Conservation (phyloP, 176 grass and related monocot species). For the Cocos nucifera region DNA sequence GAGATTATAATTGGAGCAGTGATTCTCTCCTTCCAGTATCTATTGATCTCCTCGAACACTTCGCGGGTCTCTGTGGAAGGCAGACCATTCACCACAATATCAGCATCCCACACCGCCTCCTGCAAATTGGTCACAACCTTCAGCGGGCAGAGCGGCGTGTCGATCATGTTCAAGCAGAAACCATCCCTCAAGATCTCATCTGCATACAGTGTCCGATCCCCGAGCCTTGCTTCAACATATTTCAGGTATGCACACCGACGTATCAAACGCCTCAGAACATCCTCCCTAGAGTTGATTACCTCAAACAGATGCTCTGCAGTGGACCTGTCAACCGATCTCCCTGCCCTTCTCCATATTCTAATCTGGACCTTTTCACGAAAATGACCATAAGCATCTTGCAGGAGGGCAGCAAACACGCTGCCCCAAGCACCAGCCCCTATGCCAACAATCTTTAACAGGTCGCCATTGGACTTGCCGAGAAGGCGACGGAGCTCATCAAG, state of each 20-base stretch:
- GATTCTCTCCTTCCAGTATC: slow-evolving; percentile 97
- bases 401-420: slow-evolving; percentile 79
- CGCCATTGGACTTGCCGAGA: slow-evolving; percentile 74
- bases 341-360: slow-evolving; percentile 74
- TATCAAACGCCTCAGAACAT: slow-evolving; percentile 78
- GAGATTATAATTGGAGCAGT: slow-evolving; percentile 78
- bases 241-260: slow-evolving; percentile 83
- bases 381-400: slow-evolving; percentile 86
- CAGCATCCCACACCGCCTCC: slow-evolving; percentile 96
- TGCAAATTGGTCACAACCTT: slow-evolving; percentile 98
- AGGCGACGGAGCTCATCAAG: slow-evolving; percentile 70
- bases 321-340: slow-evolving; percentile 53
- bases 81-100: slow-evolving; percentile 86
- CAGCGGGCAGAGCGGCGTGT: slow-evolving; percentile 79
- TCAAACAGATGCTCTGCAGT: slow-evolving; percentile 81
- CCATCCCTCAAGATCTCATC: slow-evolving; percentile 91
- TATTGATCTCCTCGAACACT: slow-evolving; percentile 87
- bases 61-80: slow-evolving; percentile 87
- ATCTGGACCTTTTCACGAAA: slow-evolving; percentile 92
- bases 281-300: slow-evolving; percentile 94
- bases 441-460: slow-evolving; percentile 91
- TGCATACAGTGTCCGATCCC: slow-evolving; percentile 67
- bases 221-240: slow-evolving; percentile 89
- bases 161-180: slow-evolving; percentile 86
- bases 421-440: slow-evolving; percentile 94